Evolutionary conservation across 1,139 yeast genomes (phyloP).

Genomic region (Protomyces arabidopsidicola): DNA sequence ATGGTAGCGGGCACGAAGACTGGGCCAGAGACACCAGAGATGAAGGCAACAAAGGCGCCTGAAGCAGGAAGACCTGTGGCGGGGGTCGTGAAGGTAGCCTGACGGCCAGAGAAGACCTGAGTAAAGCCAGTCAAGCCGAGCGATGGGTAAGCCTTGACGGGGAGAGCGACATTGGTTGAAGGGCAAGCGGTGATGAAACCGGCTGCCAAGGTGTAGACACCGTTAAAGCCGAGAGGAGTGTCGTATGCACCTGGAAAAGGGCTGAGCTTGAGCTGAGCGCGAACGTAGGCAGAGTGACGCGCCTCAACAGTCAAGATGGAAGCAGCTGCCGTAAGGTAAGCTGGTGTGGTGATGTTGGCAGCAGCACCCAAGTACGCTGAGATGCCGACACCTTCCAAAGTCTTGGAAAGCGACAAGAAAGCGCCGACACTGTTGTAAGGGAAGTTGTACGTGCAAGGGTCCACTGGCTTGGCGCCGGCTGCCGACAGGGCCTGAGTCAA

Average conservation of each 20-base stretch:
- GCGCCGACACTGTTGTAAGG: slow-evolving; percentile 27
- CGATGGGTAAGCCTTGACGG: slow-evolving; percentile 32
- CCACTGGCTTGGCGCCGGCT: slow-evolving; percentile 30
- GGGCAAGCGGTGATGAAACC: slow-evolving; percentile 31
- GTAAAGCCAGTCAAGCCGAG: slow-evolving; percentile 30
- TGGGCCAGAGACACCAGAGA: slow-evolving; percentile 28
- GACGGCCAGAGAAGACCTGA: slow-evolving; percentile 37
- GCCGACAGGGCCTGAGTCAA: slow-evolving; percentile 22
- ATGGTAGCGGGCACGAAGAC: slow-evolving; percentile 13
- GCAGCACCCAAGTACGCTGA: slow-evolving; percentile 33
- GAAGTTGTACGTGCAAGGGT: slow-evolving; percentile 32
- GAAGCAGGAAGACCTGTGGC: slow-evolving; percentile 6
- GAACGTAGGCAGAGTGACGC: slow-evolving; percentile 30
- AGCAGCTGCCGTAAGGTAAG: slow-evolving; percentile 31
- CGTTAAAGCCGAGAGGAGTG: slow-evolving; percentile 25
- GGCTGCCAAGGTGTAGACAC: slow-evolving; percentile 28
- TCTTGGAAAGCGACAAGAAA: slow-evolving; percentile 31
- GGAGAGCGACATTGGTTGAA: slow-evolving; percentile 30
- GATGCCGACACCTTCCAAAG: slow-evolving; percentile 31
- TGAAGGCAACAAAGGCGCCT: slow-evolving; percentile 26
- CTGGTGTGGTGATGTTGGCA: slow-evolving; percentile 22
- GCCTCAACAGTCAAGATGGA: slow-evolving; percentile 32
- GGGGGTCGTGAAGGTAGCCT: slow-evolving; percentile 25
- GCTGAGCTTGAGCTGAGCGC: slow-evolving; percentile 24
- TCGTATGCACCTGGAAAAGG: slow-evolving; percentile 28